Conservation (phyloP, 1,284 basidiomycete genomes). For the Ustanciosporium gigantosporum region DNA sequence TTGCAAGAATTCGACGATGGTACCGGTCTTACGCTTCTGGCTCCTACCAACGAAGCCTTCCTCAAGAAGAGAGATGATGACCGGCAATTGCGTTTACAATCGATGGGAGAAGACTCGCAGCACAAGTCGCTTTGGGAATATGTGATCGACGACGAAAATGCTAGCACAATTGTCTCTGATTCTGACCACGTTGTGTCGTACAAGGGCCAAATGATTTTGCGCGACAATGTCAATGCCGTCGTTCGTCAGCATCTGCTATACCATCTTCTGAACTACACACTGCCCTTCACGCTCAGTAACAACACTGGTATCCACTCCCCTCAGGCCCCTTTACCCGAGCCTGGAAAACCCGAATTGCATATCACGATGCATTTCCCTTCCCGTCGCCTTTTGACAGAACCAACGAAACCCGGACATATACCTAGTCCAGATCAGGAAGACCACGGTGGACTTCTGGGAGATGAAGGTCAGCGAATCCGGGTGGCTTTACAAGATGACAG, state of each 20-base stretch:
- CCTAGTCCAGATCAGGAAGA: slow-evolving; percentile 57
- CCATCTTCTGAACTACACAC: slow-evolving; percentile 85
- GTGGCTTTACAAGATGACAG: slow-evolving; percentile 56
- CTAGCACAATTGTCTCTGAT: neutral
- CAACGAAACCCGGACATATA: slow-evolving; percentile 57
- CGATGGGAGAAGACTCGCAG: neutral
- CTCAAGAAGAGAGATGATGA: slow-evolving; percentile 27
- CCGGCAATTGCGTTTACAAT: neutral
- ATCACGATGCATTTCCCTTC: slow-evolving; percentile 67
- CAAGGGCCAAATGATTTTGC: slow-evolving; percentile 3
- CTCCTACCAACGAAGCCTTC: slow-evolving; percentile 76
- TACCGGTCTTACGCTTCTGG: slow-evolving; percentile 82
- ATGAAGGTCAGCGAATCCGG: slow-evolving; percentile 79
- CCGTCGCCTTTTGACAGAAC: slow-evolving; percentile 77
- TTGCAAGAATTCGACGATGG: slow-evolving; percentile 64
- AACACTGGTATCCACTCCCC: slow-evolving; percentile 65
- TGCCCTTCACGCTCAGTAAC: slow-evolving; percentile 60
- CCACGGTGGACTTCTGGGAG: slow-evolving; percentile 72
- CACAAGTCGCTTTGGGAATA: slow-evolving; percentile 20
- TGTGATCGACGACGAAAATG: slow-evolving; percentile 5
- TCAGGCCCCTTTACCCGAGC: slow-evolving; percentile 70
- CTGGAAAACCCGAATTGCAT: slow-evolving; percentile 57
- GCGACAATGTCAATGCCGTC: slow-evolving; percentile 74
- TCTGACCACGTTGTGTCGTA: neutral
- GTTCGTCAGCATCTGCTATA: slow-evolving; percentile 91